phyloP scores from a whole-genome alignment of 176 grass and related monocot genomes.

The Phragmites australis region DNA sequence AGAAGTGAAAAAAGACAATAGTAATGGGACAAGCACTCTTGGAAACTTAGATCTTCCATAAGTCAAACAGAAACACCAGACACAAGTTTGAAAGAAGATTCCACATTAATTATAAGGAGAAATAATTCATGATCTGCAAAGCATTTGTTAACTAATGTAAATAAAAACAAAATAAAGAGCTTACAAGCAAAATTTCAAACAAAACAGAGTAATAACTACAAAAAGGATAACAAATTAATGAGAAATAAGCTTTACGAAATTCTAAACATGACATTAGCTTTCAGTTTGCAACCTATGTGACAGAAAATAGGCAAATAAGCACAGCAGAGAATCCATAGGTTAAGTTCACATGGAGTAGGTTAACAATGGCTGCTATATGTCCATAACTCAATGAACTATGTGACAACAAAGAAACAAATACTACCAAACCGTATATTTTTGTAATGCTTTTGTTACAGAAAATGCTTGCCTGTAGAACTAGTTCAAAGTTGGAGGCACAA shows the following conservation, averaged over 20 bases:
- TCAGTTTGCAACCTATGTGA: neutral
- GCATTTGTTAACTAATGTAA: neutral
- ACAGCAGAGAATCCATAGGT: neutral
- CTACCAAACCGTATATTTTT: constrained; percentile 4
- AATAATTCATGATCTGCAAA: neutral
- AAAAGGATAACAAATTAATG: neutral
- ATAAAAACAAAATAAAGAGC: neutral
- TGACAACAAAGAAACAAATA: constrained; percentile 16
- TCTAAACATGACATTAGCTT: neutral
- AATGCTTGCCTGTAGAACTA: constrained; percentile 50
- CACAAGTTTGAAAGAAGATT: neutral
- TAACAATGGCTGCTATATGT: constrained; percentile 4
- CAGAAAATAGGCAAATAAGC: constrained; percentile 2
- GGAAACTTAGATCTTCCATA: neutral
- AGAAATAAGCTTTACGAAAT: constrained; percentile 12
- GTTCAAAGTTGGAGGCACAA: constrained; percentile 46
- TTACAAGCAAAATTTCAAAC: neutral
- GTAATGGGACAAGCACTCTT: neutral
- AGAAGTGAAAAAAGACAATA: neutral
- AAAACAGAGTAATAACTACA: neutral
- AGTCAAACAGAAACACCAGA: neutral
- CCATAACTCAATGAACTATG: neutral
- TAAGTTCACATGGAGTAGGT: neutral
- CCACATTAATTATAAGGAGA: neutral
- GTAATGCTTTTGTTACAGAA: neutral